These are phyloP conservation scores for Aspergillus latus DNA, from an alignment of 2,329 filamentous ascomycete genomes.

Conservation along the genomic window DNA sequence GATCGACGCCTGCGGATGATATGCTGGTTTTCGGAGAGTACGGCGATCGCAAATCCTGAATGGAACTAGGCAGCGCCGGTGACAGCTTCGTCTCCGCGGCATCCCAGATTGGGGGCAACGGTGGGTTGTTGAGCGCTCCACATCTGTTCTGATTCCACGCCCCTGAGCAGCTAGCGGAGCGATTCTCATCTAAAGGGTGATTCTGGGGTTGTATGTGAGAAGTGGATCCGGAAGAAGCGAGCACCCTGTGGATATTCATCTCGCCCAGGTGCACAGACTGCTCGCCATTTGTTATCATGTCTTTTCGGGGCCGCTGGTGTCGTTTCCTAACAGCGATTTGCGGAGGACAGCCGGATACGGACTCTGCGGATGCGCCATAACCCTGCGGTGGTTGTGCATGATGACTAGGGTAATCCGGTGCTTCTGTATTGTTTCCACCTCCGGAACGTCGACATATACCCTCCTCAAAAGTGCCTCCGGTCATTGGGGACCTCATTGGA, in stretches of 20 bases:
- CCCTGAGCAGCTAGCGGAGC: constrained; percentile 16
- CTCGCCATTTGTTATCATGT: constrained; percentile 18
- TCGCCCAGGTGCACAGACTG: constrained; percentile 30
- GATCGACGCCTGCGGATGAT: constrained; percentile 4
- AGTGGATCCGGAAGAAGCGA: constrained; percentile 26
- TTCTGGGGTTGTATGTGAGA: constrained; percentile 23
- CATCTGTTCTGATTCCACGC: constrained; percentile 11
- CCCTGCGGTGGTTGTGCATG: constrained; percentile 5
- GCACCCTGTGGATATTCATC: constrained; percentile 30
- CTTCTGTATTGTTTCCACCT: not conserved
- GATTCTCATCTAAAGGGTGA: constrained; percentile 25
- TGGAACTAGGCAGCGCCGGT: constrained; percentile 1
- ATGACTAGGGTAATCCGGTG: constrained; percentile 10
- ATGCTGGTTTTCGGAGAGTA: constrained; percentile 28
- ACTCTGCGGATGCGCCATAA: constrained; percentile 17
- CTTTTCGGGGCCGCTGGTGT: constrained; percentile 18
- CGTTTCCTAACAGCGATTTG: constrained; percentile 28
- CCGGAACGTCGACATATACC: constrained; percentile 1
- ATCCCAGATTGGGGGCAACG: constrained; percentile 5
- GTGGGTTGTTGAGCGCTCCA: not conserved
- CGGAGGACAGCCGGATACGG: constrained; percentile 16
- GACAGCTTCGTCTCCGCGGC: not conserved
- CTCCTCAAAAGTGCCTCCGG: constrained; percentile 6
- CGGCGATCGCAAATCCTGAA: constrained; percentile 25
- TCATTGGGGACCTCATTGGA: not conserved